These are phyloP conservation scores for Stemphylium vesicarium DNA, from an alignment of 2,329 filamentous ascomycete species.

Conservation along the genomic window DNA sequence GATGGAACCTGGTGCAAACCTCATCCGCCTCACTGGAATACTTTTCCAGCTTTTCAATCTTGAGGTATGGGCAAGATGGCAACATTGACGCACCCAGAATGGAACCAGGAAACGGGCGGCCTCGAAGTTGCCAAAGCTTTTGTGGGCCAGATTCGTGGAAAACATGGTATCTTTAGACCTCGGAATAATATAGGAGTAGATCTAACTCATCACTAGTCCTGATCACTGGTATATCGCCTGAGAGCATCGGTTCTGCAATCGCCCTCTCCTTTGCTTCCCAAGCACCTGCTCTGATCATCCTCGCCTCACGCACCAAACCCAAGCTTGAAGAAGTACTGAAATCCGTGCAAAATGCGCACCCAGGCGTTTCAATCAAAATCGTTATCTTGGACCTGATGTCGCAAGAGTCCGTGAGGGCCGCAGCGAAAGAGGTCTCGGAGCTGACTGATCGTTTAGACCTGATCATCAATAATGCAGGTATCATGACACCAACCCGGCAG, in stretches of 20 bases:
- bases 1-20: too few species aligned
- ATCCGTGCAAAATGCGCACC: slow-evolving; percentile 37
- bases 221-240: slow-evolving; percentile 44
- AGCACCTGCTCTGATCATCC: slow-evolving; percentile 34
- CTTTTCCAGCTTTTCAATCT: neutral
- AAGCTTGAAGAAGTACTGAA: slow-evolving; percentile 52
- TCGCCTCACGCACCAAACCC: slow-evolving; percentile 51
- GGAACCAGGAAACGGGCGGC: slow-evolving; percentile 40
- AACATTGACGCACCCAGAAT: slow-evolving; percentile 46
- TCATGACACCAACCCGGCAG: slow-evolving; percentile 40
- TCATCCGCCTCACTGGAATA: too few species aligned
- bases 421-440: slow-evolving; percentile 39
- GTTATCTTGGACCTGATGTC: slow-evolving; percentile 50
- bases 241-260: slow-evolving; percentile 40
- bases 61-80: neutral
- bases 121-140: slow-evolving; percentile 42
- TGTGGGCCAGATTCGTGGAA: slow-evolving; percentile 32
- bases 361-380: slow-evolving; percentile 32
- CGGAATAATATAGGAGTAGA: fast-evolving
- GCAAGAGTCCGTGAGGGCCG: slow-evolving; percentile 44
- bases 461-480: slow-evolving; percentile 55
- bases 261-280: slow-evolving; percentile 38
- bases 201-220: slow-evolving; percentile 42
- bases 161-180: slow-evolving; percentile 24
- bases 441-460: slow-evolving; percentile 49